These are phyloP conservation scores for Rutidosis leptorrhynchoides DNA, from an alignment of 129 eudicot species.

Conservation along the genomic window DNA sequence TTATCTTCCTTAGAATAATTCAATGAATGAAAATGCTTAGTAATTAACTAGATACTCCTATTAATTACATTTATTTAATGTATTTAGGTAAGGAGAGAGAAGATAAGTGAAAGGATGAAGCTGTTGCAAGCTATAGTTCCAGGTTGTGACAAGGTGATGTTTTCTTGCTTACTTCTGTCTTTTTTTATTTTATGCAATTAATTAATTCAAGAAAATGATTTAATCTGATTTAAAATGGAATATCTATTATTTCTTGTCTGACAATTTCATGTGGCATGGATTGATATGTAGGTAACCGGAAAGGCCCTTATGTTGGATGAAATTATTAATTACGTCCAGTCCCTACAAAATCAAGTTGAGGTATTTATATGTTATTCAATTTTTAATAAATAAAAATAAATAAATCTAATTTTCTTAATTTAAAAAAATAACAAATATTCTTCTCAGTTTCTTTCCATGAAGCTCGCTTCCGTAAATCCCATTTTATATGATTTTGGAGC, in stretches of 20 bases:
- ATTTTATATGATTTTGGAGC: conserved; percentile 72
- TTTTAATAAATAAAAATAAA: background rate
- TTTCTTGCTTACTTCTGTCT: conserved; percentile 25
- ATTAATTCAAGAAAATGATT: background rate
- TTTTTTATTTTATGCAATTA: background rate
- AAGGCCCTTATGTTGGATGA: conserved; percentile 99
- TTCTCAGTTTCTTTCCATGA: conserved; percentile 85
- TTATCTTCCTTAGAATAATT: background rate
- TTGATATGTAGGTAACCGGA: conserved; percentile 74
- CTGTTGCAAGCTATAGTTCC: conserved; percentile 86
- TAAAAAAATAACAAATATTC: background rate
- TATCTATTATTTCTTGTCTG: conserved; percentile 28
- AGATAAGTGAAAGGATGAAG: conserved; percentile 96
- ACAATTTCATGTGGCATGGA: conserved; percentile 63
- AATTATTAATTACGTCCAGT: conserved; percentile 93
- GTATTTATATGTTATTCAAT: conserved; percentile 25
- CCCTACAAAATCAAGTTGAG: conserved; percentile 98
- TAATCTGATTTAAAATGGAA: conserved; percentile 9
- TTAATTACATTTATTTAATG: too few relatives aligned
- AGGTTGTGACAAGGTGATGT: conserved; percentile 95
- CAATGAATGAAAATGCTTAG: background rate
- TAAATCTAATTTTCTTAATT: background rate
- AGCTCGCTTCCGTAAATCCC: conserved; percentile 82
- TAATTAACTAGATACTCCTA: background rate
- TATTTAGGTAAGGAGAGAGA: conserved; percentile 87